phyloP scores from a whole-genome alignment of 75 land plant genomes.

The Pseudotsuga menziesii region DNA sequence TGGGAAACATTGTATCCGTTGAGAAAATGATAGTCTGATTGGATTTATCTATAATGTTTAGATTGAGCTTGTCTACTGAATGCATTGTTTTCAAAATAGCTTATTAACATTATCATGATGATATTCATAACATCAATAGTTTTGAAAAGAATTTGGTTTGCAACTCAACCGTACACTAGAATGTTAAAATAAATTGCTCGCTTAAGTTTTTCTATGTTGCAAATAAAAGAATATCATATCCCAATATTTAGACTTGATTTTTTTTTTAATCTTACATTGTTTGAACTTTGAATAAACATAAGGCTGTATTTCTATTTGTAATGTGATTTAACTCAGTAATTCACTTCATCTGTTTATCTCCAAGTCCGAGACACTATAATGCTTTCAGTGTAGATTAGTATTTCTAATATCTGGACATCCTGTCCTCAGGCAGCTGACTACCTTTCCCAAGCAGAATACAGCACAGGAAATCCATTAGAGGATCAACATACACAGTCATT shows the following conservation, averaged over 20 bases:
- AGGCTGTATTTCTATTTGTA: neutral
- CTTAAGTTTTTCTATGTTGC: neutral
- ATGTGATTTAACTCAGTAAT: too few species aligned
- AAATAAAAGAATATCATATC: neutral
- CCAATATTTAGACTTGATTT: neutral
- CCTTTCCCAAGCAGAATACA: slow-evolving; percentile 82
- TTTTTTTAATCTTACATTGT: neutral
- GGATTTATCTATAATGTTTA: too few species aligned
- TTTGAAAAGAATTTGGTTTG: too few species aligned
- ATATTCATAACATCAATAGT: too few species aligned
- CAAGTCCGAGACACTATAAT: neutral
- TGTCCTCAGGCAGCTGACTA: slow-evolving; percentile 66
- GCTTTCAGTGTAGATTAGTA: neutral
- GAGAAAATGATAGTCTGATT: too few species aligned
- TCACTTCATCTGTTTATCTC: neutral
- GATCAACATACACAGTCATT: slow-evolving; percentile 63
- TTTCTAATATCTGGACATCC: neutral
- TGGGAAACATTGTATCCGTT: too few species aligned
- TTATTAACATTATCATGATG: too few species aligned
- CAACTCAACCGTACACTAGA: neutral
- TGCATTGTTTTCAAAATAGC: too few species aligned
- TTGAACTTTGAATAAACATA: neutral
- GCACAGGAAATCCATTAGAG: slow-evolving; percentile 75
- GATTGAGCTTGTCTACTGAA: too few species aligned
- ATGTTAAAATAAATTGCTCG: neutral